Conservation (phyloP, 139 green algal genomes). For the Ettlia oleoabundans region DNA sequence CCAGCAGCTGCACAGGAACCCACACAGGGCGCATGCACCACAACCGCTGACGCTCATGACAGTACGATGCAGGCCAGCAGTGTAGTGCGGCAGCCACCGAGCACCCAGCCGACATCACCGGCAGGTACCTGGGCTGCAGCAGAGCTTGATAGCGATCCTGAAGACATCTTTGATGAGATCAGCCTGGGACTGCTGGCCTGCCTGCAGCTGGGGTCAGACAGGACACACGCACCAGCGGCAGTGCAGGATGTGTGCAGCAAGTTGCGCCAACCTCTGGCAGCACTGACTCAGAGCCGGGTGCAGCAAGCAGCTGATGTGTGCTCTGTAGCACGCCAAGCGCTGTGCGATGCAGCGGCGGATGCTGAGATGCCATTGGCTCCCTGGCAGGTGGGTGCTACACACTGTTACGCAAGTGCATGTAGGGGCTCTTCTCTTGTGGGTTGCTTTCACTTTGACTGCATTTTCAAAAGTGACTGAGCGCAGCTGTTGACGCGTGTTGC, state of each 20-base stretch:
- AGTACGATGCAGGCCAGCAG: not conserved
- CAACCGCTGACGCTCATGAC: not conserved
- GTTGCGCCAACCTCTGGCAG: not conserved
- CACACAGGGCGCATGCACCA: not conserved
- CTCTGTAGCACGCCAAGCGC: not conserved
- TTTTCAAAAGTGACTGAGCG: too few species aligned
- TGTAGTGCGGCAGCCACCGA: not conserved
- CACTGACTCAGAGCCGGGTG: not conserved
- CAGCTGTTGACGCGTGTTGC: too few species aligned
- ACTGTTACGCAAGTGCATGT: too few species aligned
- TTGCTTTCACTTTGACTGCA: too few species aligned
- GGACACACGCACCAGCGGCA: not conserved
- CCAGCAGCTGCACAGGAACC: not conserved
- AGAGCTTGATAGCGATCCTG: slow-evolving; percentile 1
- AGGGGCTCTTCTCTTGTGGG: too few species aligned
- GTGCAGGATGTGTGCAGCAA: not conserved
- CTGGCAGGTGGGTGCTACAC: too few species aligned
- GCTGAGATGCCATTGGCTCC: too few species aligned
- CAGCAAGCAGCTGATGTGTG: not conserved
- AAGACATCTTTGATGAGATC: slow-evolving; percentile 17
- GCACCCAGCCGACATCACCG: too few species aligned
- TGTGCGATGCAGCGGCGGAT: too few species aligned
- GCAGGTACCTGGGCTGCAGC: not conserved
- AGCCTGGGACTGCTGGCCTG: slow-evolving; percentile 9
- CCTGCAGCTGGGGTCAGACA: not conserved